Evolutionary conservation across 2,329 filamentous ascomycete genomes (phyloP).

Genomic region (Xylariaceae sp.): DNA sequence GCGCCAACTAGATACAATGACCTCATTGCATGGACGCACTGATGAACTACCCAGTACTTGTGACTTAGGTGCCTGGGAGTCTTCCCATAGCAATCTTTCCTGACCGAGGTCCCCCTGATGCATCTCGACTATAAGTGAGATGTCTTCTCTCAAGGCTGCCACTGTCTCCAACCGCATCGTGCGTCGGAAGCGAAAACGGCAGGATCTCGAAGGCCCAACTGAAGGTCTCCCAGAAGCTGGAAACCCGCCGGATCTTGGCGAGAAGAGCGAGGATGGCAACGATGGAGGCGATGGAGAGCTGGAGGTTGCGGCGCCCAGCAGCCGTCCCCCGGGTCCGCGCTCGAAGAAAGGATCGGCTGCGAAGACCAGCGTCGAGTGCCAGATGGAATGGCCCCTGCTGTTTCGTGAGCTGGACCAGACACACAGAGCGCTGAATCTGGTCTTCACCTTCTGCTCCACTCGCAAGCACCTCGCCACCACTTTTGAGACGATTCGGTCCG

Average conservation of each 20-base stretch:
- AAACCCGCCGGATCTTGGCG: slow-evolving; percentile 1
- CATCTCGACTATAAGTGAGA: slow-evolving; percentile 24
- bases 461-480: slow-evolving; percentile 89
- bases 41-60: too few relatives aligned
- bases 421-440: slow-evolving; percentile 80
- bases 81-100: not conserved
- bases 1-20: too few relatives aligned
- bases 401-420: slow-evolving; percentile 68
- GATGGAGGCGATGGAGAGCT: slow-evolving; percentile 1
- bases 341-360: slow-evolving; percentile 12
- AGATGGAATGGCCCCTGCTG: slow-evolving; percentile 60
- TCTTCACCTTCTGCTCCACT: slow-evolving; percentile 91
- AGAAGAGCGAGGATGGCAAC: not conserved
- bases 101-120: slow-evolving; percentile 12
- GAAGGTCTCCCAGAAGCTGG: slow-evolving; percentile 1
- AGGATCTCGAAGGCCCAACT: slow-evolving; percentile 6
- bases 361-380: slow-evolving; percentile 22
- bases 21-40: too few relatives aligned
- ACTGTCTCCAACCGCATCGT: slow-evolving; percentile 35
- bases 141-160: slow-evolving; percentile 39
- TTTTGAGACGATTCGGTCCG: slow-evolving; percentile 75
- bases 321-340: slow-evolving; percentile 5
- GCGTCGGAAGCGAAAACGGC: slow-evolving; percentile 31
- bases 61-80: too few relatives aligned
- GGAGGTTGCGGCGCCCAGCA: not conserved